Evolutionary conservation across 208 protist genomes (phyloP).

Genomic region (Vickermania spadyakhi): DNA sequence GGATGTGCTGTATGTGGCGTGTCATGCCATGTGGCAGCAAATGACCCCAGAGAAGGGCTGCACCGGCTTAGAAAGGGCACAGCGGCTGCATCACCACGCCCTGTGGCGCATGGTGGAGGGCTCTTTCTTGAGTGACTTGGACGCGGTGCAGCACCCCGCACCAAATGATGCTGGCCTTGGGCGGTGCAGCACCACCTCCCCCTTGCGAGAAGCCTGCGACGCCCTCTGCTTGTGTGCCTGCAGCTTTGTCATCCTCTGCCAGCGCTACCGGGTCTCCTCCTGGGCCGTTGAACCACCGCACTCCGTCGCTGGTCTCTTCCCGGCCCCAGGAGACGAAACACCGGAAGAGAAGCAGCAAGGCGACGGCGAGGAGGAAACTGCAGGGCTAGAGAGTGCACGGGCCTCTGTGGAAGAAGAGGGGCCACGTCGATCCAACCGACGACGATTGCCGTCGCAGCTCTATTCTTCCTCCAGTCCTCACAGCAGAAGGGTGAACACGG

Average conservation of each 20-base stretch:
- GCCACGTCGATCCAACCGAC: too few species aligned
- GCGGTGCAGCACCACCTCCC: too few species aligned
- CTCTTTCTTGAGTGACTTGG: background rate
- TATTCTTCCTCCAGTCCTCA: background rate
- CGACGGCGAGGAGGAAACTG: background rate
- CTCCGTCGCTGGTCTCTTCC: too few species aligned
- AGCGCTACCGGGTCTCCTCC: conserved; percentile 48
- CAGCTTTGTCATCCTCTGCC: conserved; percentile 52
- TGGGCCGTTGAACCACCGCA: conserved; percentile 41
- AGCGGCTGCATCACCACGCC: background rate
- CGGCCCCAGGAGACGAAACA: too few species aligned
- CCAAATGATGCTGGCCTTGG: background rate
- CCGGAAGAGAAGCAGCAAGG: background rate
- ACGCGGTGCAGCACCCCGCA: background rate
- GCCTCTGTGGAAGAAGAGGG: background rate
- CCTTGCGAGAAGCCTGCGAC: background rate
- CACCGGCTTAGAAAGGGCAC: background rate
- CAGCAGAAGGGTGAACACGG: background rate
- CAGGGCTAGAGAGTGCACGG: background rate
- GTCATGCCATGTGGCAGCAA: conserved; percentile 14
- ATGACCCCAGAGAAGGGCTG: background rate
- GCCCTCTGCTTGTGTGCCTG: conserved; percentile 25
- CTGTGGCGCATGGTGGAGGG: background rate
- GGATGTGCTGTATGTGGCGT: conserved; percentile 53
- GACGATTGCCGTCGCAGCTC: background rate